phyloP scores from a whole-genome alignment of 192 early-diverging fungal genomes.

The Coemansia sp. region DNA sequence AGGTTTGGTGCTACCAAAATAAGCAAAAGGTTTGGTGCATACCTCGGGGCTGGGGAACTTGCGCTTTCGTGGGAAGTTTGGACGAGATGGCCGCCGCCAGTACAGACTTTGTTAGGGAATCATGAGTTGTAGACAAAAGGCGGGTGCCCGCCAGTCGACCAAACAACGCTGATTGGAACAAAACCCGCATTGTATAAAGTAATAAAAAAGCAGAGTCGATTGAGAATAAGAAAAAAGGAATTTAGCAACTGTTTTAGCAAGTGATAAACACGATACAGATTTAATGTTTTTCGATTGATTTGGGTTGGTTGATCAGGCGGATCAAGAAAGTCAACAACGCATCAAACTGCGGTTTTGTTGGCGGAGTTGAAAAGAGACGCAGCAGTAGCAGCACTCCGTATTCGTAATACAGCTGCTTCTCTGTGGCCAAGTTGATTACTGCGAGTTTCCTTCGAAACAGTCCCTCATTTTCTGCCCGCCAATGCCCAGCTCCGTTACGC shows the following conservation, averaged over 20 bases:
- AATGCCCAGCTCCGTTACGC: too few species aligned
- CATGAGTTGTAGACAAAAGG: slow-evolving; percentile 20
- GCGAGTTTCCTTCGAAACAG: not conserved
- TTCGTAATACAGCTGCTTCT: not conserved
- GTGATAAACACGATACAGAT: too few species aligned
- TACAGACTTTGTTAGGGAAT: not conserved
- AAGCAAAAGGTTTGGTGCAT: not conserved
- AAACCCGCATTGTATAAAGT: slow-evolving; percentile 1
- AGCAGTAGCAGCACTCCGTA: not conserved
- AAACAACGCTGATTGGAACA: slow-evolving; percentile 13
- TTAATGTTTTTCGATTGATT: too few species aligned
- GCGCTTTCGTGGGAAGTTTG: slow-evolving; percentile 1
- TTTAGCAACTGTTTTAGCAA: too few species aligned
- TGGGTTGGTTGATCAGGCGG: too few species aligned
- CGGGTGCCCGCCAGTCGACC: slow-evolving; percentile 21
- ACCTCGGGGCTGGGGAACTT: slow-evolving; percentile 33
- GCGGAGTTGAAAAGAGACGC: not conserved
- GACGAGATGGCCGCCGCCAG: not conserved
- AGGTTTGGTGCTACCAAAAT: too few species aligned
- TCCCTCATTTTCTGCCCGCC: not conserved
- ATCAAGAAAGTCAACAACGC: too few species aligned
- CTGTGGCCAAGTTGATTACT: not conserved
- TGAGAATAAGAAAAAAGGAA: too few species aligned
- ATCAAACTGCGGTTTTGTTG: not conserved
- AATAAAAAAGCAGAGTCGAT: too few species aligned